Conservation (phyloP, 2,329 filamentous ascomycete species). For the Pseudofabraea citricarpa region DNA sequence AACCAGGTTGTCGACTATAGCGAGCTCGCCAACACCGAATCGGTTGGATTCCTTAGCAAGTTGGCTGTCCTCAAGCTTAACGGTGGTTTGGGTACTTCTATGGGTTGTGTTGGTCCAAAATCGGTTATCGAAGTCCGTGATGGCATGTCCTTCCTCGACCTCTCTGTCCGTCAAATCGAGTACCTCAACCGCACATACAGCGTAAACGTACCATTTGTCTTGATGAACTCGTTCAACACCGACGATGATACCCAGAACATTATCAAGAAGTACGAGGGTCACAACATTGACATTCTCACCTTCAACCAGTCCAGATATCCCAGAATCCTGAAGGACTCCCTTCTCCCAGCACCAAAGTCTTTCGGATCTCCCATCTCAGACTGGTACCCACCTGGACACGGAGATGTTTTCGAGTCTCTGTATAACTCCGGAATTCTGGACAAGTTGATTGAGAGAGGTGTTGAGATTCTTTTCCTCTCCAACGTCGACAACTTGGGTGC, state of each 20-base stretch:
- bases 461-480: slow-evolving; percentile 97
- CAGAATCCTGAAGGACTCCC: slow-evolving; percentile 95
- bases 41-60: slow-evolving; percentile 93
- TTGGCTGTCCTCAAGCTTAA: slow-evolving; percentile 98
- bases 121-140: slow-evolving; percentile 99
- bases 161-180: slow-evolving; percentile 98
- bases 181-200: slow-evolving; percentile 97
- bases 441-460: slow-evolving; percentile 88
- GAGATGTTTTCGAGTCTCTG: slow-evolving; percentile 98
- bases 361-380: slow-evolving; percentile 84
- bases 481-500: slow-evolving; percentile 98
- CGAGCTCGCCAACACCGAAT: slow-evolving; percentile 81
- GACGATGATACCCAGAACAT: slow-evolving; percentile 96
- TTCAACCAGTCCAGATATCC: slow-evolving; percentile 99
- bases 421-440: slow-evolving; percentile 99
- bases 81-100: slow-evolving; percentile 97
- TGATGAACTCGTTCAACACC: slow-evolving; percentile 99
- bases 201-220: slow-evolving; percentile 94
- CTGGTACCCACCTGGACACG: slow-evolving; percentile 98
- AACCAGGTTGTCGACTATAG: slow-evolving; percentile 95
- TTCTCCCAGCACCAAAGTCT: slow-evolving; percentile 89
- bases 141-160: slow-evolving; percentile 99
- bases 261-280: slow-evolving; percentile 99
- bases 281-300: slow-evolving; percentile 98
- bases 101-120: slow-evolving; percentile 99